These are phyloP conservation scores for Sphaerulina musiva DNA, from an alignment of 2,329 filamentous ascomycete species.

Conservation along the genomic window DNA sequence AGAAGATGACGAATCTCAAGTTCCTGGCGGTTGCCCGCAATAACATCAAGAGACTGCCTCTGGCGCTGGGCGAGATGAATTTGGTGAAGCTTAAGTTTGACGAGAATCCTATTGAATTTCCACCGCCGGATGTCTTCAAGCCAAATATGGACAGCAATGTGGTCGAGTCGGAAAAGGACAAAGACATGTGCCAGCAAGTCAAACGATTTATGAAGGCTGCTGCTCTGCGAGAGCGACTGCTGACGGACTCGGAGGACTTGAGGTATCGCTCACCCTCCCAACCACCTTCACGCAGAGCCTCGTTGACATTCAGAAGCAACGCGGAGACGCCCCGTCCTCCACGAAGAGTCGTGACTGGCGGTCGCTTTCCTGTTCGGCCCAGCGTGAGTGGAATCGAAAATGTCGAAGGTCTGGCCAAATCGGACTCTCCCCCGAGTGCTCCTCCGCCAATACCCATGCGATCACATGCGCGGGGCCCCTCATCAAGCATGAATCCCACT, in stretches of 20 bases:
- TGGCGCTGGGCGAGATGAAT: slow-evolving; percentile 85
- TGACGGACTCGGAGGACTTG: slow-evolving; percentile 25
- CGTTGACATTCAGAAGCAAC: slow-evolving; percentile 48
- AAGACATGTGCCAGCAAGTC: slow-evolving; percentile 53
- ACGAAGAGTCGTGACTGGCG: slow-evolving; percentile 47
- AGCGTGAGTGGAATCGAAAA: slow-evolving; percentile 60
- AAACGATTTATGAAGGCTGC: slow-evolving; percentile 51
- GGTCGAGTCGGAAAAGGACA: slow-evolving; percentile 54
- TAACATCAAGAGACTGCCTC: slow-evolving; percentile 73
- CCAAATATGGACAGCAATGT: slow-evolving; percentile 30
- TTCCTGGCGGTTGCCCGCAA: slow-evolving; percentile 85
- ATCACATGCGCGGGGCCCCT: slow-evolving; percentile 64
- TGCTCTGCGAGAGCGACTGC: slow-evolving; percentile 29
- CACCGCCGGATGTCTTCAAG: slow-evolving; percentile 46
- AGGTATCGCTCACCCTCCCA: slow-evolving; percentile 13
- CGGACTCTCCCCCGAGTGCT: slow-evolving; percentile 53
- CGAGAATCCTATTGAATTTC: slow-evolving; percentile 78
- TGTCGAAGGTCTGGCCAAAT: slow-evolving; percentile 49
- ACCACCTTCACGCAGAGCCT: background rate
- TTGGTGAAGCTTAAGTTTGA: slow-evolving; percentile 84
- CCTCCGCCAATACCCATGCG: slow-evolving; percentile 72
- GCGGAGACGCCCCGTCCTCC: slow-evolving; percentile 70
- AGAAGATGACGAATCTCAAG: slow-evolving; percentile 74
- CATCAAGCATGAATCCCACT: slow-evolving; percentile 17
- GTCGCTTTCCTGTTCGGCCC: slow-evolving; percentile 59